These are phyloP conservation scores for Metarhizium album DNA, from an alignment of 2,329 filamentous ascomycete genomes.

Conservation along the genomic window DNA sequence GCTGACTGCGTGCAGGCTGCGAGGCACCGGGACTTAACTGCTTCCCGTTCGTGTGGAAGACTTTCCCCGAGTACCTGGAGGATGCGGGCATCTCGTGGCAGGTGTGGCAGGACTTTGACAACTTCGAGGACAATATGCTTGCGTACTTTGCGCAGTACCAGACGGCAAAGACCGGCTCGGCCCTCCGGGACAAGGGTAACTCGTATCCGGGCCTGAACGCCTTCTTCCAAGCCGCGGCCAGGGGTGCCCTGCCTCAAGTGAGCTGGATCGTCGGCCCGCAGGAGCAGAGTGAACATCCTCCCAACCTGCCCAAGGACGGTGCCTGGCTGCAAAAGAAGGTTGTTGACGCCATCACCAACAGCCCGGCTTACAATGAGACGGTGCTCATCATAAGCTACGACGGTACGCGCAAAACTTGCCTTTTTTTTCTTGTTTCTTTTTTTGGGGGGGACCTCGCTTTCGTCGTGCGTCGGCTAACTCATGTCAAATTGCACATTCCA, in stretches of 20 bases:
- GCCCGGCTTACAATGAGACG: conserved; percentile 36
- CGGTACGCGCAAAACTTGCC: conserved; percentile 19
- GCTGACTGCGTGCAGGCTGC: conserved; percentile 19
- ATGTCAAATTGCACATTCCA: conserved; percentile 9
- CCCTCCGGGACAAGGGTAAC: conserved; percentile 16
- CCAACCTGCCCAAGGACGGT: conserved; percentile 41
- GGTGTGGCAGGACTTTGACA: conserved; percentile 36
- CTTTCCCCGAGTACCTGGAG: conserved; percentile 36
- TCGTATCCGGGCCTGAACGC: conserved; percentile 33
- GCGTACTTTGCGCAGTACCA: conserved; percentile 25
- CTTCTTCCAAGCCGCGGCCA: conserved; percentile 37
- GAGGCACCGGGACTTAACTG: conserved; percentile 33
- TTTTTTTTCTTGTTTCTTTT: too few relatives aligned
- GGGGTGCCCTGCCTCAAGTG: conserved; percentile 38
- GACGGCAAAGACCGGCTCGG: conserved; percentile 7
- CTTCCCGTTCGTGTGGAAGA: conserved; percentile 41
- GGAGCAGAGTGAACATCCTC: conserved; percentile 33
- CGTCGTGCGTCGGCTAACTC: background rate
- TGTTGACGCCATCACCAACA: conserved; percentile 36
- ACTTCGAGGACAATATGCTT: conserved; percentile 42
- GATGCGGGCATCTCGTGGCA: conserved; percentile 38
- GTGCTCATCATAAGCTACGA: conserved; percentile 42
- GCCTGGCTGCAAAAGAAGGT: conserved; percentile 44
- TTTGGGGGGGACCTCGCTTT: too few relatives aligned
- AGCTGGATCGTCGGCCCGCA: conserved; percentile 42